Base-by-base conservation (phyloP, 495 filamentous ascomycete species). In the Podospora didyma region DNA sequence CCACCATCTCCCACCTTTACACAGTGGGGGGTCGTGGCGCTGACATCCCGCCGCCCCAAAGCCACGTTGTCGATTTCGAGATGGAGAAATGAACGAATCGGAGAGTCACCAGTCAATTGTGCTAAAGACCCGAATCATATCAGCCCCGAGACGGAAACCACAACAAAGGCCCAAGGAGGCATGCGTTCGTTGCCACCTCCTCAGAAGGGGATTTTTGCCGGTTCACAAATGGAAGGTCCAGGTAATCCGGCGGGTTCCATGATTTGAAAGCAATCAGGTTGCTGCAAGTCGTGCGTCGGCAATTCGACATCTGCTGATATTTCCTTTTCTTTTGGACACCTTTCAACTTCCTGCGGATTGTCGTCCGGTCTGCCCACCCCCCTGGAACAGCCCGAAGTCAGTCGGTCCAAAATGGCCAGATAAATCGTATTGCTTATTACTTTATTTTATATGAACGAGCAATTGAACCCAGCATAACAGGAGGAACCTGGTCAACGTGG, bases 271-370 rank as follows among this genome's bases (percentile, higher is more conserved):
- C 53, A 63, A 62, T 62, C 60, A 62, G 55, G 23, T 39, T 53
- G 22, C 37, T 11, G 48, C 22, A 16, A 12, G 49, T 67, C 62
- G 59, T 62, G 31, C 50, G 60, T 63, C 60, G 62, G 62, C 65
- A 63, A 49, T 58, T 60, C 53, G 57, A 59, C 57, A 65, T 65
- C 60, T 63, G 60, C 62, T 63, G 62, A 65, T 68, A 49, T 62
- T 59, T 52, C 37, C 22, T 39, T n/a, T 42, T 52, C 48, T 56
- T 67, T 42, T 65, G 65, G 62, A 61, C 65, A 68, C 62, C 51
- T 68, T 63, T 65, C 65, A 10, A 48, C 10, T 17, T 14, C 34
- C n/a, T 42, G 14, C 39, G n/a, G n/a, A 16, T 12, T 4, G 14
- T 7, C 34, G 9, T 16, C 9, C 1, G 34, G n/a, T 14, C 12